These are phyloP conservation scores for Chenopodium formosanum DNA, from an alignment of 148 eudicot genomes.

Conservation along the genomic window DNA sequence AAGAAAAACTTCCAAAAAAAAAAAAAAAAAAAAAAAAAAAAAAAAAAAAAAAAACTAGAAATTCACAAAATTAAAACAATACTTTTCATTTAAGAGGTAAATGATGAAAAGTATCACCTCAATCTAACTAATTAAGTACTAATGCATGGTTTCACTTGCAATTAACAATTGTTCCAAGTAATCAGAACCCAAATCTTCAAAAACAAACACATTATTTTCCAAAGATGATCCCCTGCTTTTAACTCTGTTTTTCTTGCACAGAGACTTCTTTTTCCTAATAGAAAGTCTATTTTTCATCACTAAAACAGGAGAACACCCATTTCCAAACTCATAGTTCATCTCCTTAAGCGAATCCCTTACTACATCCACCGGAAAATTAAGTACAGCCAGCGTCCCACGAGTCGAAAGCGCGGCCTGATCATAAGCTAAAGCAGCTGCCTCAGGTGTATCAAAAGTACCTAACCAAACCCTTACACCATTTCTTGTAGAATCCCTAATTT, in stretches of 20 bases:
- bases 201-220: slow-evolving; percentile 48
- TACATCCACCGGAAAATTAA: slow-evolving; percentile 62
- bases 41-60: not conserved
- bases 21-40: not conserved
- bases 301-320: slow-evolving; percentile 60
- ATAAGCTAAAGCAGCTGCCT: slow-evolving; percentile 69
- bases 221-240: slow-evolving; percentile 3
- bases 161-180: slow-evolving; percentile 63
- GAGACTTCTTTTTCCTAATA: slow-evolving; percentile 37
- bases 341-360: slow-evolving; percentile 55
- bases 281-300: slow-evolving; percentile 59
- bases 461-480: slow-evolving; percentile 77
- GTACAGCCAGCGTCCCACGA: slow-evolving; percentile 50
- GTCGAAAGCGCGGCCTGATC: slow-evolving; percentile 74
- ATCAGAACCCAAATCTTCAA: slow-evolving; percentile 73
- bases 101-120: not conserved
- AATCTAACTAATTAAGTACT: not conserved
- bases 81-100: not conserved
- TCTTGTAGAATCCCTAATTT: slow-evolving; percentile 73
- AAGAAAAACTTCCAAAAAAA: not conserved
- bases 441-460: slow-evolving; percentile 74
- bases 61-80: not conserved
- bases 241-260: slow-evolving; percentile 19
- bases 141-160: slow-evolving; percentile 24
- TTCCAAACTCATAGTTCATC: slow-evolving; percentile 35